These are phyloP conservation scores for Alloteropsis angusta DNA, from an alignment of 202 grass and related monocot species.

Conservation along the genomic window DNA sequence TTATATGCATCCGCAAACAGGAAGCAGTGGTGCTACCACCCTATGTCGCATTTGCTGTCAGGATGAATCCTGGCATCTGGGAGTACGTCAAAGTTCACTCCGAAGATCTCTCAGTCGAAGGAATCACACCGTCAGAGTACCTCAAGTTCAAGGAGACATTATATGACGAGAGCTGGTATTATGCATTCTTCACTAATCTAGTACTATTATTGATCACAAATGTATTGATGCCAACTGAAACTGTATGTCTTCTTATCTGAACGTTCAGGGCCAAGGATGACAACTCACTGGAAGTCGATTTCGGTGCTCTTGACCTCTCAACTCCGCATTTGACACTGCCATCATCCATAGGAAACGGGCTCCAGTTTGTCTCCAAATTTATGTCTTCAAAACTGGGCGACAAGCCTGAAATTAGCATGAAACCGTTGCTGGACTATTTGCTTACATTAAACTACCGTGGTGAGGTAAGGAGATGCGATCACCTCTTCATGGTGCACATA, in stretches of 20 bases:
- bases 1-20: constrained; percentile 32
- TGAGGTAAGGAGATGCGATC: constrained; percentile 44
- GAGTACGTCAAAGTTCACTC: constrained; percentile 81
- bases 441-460: constrained; percentile 53
- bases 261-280: constrained; percentile 78
- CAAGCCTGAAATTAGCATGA: constrained; percentile 51
- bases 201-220: background rate
- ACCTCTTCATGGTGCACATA: background rate
- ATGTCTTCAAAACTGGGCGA: constrained; percentile 56
- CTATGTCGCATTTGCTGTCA: constrained; percentile 66
- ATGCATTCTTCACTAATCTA: background rate
- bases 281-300: constrained; percentile 79
- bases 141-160: constrained; percentile 86
- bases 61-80: constrained; percentile 85
- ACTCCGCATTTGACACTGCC: constrained; percentile 72
- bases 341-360: constrained; percentile 77
- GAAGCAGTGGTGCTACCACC: constrained; percentile 93
- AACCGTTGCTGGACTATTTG: constrained; percentile 71
- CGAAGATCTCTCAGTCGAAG: constrained; percentile 68
- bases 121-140: constrained; percentile 70
- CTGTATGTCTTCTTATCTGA: constrained; percentile 5
- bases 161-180: constrained; percentile 88
- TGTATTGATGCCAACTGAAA: background rate
- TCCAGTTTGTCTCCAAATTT: constrained; percentile 72
- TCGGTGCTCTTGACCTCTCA: constrained; percentile 65